Conservation (phyloP, 371 early-diverging fungal species). For the Mucor racemosus region DNA sequence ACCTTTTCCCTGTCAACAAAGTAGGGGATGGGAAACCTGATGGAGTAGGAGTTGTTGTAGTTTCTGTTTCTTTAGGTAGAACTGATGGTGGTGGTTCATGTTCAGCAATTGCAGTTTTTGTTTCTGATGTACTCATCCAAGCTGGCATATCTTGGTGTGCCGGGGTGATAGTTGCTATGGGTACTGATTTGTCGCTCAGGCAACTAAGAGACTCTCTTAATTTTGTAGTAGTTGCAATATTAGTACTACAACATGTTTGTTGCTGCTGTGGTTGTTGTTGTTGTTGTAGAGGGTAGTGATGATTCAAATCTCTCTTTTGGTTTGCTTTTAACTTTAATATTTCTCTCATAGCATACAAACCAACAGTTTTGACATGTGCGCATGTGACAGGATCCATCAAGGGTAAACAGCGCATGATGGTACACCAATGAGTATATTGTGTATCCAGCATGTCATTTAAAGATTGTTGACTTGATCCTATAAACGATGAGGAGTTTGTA, state of each 20-base stretch:
- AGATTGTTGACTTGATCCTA: background rate
- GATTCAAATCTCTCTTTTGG: constrained; percentile 14
- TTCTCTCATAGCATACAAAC: constrained; percentile 44
- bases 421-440: constrained; percentile 48
- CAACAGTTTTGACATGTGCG: constrained; percentile 38
- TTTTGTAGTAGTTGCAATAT: background rate
- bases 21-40: constrained; percentile 17
- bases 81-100: constrained; percentile 10
- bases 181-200: background rate
- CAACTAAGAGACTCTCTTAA: constrained; percentile 18
- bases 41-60: constrained; percentile 20
- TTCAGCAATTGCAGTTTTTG: constrained; percentile 11
- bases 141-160: constrained; percentile 11
- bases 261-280: background rate
- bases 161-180: background rate
- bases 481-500: background rate
- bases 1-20: background rate
- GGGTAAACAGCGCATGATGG: constrained; percentile 44
- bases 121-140: constrained; percentile 19
- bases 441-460: constrained; percentile 14
- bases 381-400: constrained; percentile 34
- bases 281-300: background rate
- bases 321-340: constrained; percentile 30
- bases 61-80: constrained; percentile 20
- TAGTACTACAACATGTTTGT: background rate